Evolutionary conservation across 352 stramenopile species (phyloP).

Genomic region (Pythium scleroteichum): DNA sequence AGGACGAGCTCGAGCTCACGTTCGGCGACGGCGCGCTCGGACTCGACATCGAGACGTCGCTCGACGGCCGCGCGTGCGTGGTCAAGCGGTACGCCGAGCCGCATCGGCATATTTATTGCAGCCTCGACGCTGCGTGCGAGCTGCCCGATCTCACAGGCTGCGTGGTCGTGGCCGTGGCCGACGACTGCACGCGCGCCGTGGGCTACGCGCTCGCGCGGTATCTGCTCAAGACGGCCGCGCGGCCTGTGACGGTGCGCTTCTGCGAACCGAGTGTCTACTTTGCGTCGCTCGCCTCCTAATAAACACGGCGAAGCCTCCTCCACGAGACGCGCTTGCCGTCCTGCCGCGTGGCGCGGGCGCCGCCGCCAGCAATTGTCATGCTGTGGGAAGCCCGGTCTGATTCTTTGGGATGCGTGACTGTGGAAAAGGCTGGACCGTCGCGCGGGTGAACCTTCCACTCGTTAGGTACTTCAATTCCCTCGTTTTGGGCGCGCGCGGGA

Average conservation of each 20-base stretch:
- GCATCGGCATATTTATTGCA: conserved; percentile 51
- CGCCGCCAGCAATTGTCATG: no score
- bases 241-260: conserved; percentile 71
- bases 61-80: conserved; percentile 64
- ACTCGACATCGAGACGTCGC: conserved; percentile 77
- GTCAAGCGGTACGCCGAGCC: conserved; percentile 51
- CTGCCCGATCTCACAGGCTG: conserved; percentile 40
- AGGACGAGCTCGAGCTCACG: conserved; percentile 66
- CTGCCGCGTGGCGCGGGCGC: no score
- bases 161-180: conserved; percentile 69
- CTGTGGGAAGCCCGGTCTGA: no score
- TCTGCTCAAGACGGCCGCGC: conserved; percentile 62
- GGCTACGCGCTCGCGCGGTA: conserved; percentile 69
- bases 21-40: conserved; percentile 58
- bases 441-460: background rate
- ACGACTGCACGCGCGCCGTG: conserved; percentile 68
- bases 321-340: no score
- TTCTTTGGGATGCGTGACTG: conserved; percentile 1
- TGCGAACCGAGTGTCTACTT: conserved; percentile 81
- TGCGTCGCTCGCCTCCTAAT: conserved; percentile 37
- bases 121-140: conserved; percentile 12
- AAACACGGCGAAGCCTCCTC: background rate
- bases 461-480: background rate
- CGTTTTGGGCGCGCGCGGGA: background rate
- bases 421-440: conserved; percentile 12